Evolutionary conservation across 768 basidiomycete genomes (phyloP).

Genomic region (Termitomyces heimii): DNA sequence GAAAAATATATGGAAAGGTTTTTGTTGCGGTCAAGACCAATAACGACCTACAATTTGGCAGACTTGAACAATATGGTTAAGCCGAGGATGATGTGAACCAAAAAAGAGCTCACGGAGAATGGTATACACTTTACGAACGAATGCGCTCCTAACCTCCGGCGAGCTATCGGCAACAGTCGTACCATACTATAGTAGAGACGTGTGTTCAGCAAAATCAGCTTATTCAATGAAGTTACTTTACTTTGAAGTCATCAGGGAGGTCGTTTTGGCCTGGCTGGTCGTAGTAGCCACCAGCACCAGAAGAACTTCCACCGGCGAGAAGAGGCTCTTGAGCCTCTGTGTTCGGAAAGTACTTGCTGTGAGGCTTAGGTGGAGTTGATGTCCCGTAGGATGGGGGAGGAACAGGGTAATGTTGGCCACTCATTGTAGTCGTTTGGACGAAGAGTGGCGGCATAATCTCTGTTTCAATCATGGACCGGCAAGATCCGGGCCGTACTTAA

Average conservation of each 20-base stretch:
- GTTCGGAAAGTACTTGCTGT: conserved; percentile 23
- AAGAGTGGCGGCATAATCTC: background rate
- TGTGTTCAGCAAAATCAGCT: background rate
- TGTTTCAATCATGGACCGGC: conserved; percentile 3
- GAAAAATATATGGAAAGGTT: background rate
- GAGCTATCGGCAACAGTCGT: conserved; percentile 75
- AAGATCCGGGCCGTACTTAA: conserved; percentile 6
- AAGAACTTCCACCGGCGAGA: conserved; percentile 44
- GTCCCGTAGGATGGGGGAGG: conserved; percentile 60
- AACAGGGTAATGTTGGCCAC: conserved; percentile 41
- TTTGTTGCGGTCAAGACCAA: background rate
- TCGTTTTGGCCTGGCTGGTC: conserved; percentile 73
- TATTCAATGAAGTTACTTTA: conserved; percentile 19
- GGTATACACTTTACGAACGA: conserved; percentile 87
- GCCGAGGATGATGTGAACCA: background rate
- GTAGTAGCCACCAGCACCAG: conserved; percentile 47
- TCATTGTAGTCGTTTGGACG: conserved; percentile 36
- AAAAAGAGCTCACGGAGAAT: conserved; percentile 71
- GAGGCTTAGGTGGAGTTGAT: conserved; percentile 26
- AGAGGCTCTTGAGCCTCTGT: conserved; percentile 46
- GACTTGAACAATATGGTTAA: conserved; percentile 32
- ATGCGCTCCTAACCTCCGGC: conserved; percentile 73
- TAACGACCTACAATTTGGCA: conserved; percentile 62
- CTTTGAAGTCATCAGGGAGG: conserved; percentile 93
- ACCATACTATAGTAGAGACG: conserved; percentile 52